Evolutionary conservation across 768 basidiomycete species (phyloP), one percentile per base, ranked within the genome.

Genomic region (Sporobolomyces pararoseus): DNA sequence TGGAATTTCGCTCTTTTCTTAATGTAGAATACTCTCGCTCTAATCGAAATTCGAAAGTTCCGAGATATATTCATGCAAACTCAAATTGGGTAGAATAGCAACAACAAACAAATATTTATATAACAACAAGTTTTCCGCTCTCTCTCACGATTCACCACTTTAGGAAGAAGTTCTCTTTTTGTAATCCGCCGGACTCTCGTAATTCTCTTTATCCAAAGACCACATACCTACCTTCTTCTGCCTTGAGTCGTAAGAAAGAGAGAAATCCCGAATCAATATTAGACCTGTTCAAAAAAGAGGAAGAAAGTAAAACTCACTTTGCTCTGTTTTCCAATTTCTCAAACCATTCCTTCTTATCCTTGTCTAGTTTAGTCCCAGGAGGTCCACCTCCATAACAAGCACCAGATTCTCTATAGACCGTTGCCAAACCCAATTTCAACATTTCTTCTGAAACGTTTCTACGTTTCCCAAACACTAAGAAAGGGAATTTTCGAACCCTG

Each of bases 141-240:
- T 9, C 17, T 42, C 9, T 42, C 10, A 42, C 39, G 9, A 42
- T 17, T 17, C 39, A 42, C 17, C 17, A 42, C 39, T 42, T 42
- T 42, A 9, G 10, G 10, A 9, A 9, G 39, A 12, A 34, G 31
- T 47, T n/a, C 89, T 83, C 39, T 85, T 85, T 80, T 96, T 94
- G 79, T 89, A 94, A 57, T 88, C 87, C 0, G 86, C 84, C 0
- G 92, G 92, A 12, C 84, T 85, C 73, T 94, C 92, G 19, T 78
- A 79, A 9, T 23, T 81, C 81, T 7, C 71, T 74, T 0, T 74
- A 75, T 1, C 86, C 4, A 83, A 71, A 32, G 79, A 81, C 91
- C 91, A 95, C 83, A 92, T 88, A 0, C 92, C 92, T 67, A 82
- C 81, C 60, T 83, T 84, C 35, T 84, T 84, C 42, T 79, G 77